phyloP scores from a whole-genome alignment of 768 basidiomycete species.

The Boletus subcaerulescens region DNA sequence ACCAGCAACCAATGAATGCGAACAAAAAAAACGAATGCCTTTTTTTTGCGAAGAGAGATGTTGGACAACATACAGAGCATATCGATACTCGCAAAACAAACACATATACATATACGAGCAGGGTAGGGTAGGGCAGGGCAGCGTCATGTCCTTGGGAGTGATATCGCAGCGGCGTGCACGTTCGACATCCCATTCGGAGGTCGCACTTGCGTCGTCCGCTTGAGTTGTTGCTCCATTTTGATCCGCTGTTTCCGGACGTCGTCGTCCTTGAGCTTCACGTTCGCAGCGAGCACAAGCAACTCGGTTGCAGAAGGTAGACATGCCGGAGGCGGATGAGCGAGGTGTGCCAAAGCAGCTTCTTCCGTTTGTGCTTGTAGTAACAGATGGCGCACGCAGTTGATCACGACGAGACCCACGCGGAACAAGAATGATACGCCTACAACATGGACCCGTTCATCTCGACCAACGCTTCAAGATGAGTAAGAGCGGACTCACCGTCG shows the following conservation, averaged over 20 bases:
- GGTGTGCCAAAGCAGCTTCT: slow-evolving; percentile 44
- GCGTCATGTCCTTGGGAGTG: slow-evolving; percentile 26
- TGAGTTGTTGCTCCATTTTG: slow-evolving; percentile 74
- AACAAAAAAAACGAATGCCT: not conserved
- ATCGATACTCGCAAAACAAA: slow-evolving; percentile 1
- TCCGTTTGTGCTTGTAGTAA: slow-evolving; percentile 52
- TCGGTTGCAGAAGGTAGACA: slow-evolving; percentile 58
- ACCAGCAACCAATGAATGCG: not conserved
- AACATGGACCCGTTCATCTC: slow-evolving; percentile 1
- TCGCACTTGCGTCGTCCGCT: slow-evolving; percentile 50
- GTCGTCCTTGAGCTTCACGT: slow-evolving; percentile 74
- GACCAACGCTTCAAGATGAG: not conserved
- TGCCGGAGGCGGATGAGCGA: slow-evolving; percentile 50
- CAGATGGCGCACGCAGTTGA: slow-evolving; percentile 56
- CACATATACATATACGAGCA: not conserved
- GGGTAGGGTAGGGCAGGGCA: too few relatives aligned
- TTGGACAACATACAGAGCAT: slow-evolving; percentile 10
- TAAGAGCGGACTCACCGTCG: slow-evolving; percentile 53
- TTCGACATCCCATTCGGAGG: slow-evolving; percentile 25
- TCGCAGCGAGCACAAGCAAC: slow-evolving; percentile 58
- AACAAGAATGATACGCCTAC: slow-evolving; percentile 72
- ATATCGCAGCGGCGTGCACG: slow-evolving; percentile 28
- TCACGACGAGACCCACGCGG: slow-evolving; percentile 67
- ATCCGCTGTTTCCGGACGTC: slow-evolving; percentile 71
- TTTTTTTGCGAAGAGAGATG: not conserved